These are phyloP conservation scores for Paramecium sexaurelia DNA, from an alignment of 73 alveolate species.

Conservation along the genomic window DNA sequence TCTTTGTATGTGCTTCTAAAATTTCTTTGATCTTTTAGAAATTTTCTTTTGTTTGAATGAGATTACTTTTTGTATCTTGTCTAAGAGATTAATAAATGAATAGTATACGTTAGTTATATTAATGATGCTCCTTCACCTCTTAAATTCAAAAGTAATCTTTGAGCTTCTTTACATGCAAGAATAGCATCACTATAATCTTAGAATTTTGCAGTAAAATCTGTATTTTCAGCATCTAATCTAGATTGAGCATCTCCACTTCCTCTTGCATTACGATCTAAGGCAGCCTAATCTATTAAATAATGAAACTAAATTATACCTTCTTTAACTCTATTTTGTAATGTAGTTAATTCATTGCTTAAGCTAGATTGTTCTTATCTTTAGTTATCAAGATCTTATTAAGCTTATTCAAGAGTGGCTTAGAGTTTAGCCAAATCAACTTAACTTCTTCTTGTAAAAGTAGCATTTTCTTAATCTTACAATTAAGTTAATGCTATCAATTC, in stretches of 20 bases:
- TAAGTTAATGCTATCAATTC: constrained; percentile 44
- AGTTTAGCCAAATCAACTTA: constrained; percentile 49
- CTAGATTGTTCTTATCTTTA: constrained; percentile 38
- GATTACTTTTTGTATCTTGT: constrained; percentile 10
- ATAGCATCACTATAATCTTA: constrained; percentile 53
- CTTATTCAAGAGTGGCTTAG: constrained; percentile 51
- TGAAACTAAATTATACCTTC: background rate
- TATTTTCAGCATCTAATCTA: constrained; percentile 46
- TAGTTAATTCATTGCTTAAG: constrained; percentile 7
- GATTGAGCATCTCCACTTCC: constrained; percentile 25
- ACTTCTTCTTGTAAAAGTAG: constrained; percentile 7
- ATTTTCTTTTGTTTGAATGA: constrained; percentile 30
- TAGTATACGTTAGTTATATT: background rate
- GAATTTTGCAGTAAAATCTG: constrained; percentile 41
- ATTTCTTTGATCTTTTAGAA: constrained; percentile 53
- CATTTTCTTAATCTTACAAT: background rate
- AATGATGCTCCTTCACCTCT: constrained; percentile 40
- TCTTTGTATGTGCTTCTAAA: constrained; percentile 50
- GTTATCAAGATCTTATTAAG: constrained; percentile 42
- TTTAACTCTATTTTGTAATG: background rate
- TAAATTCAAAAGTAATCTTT: constrained; percentile 11
- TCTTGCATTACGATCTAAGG: constrained; percentile 40
- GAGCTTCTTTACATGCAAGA: constrained; percentile 46
- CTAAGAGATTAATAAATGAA: background rate
- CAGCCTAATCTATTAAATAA: background rate